Evolutionary conservation across 805 yeast species (phyloP).

Genomic region (Pichia cabralensis): DNA sequence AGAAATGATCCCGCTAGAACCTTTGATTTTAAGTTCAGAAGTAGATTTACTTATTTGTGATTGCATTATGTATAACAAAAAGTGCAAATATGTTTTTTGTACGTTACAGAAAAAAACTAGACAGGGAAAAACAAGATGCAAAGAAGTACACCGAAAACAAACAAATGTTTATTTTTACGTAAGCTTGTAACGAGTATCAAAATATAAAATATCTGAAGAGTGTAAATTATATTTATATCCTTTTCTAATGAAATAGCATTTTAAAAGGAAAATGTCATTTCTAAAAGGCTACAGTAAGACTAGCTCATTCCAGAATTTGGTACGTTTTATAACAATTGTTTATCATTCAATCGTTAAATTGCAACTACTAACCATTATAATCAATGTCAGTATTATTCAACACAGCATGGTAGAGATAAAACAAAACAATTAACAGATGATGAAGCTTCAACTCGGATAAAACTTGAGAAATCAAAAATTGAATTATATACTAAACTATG

Average conservation of each 20-base stretch:
- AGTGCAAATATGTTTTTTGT: too few relatives aligned
- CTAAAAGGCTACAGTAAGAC: constrained; percentile 11
- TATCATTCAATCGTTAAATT: background rate
- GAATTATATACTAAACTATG: constrained; percentile 40
- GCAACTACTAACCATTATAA: constrained; percentile 4
- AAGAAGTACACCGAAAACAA: too few relatives aligned
- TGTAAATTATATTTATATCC: too few relatives aligned
- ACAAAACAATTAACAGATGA: constrained; percentile 41
- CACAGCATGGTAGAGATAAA: constrained; percentile 63
- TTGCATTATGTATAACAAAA: too few relatives aligned
- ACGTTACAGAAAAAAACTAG: background rate
- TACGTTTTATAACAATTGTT: background rate
- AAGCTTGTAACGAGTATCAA: too few relatives aligned
- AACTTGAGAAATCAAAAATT: constrained; percentile 55
- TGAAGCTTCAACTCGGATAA: constrained; percentile 38
- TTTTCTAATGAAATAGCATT: too few relatives aligned
- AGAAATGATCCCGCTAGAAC: constrained; percentile 68
- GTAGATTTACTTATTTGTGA: background rate
- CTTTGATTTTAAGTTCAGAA: constrained; percentile 37
- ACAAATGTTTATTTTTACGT: too few relatives aligned
- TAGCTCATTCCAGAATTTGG: constrained; percentile 11
- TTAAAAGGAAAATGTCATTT: constrained; percentile 9
- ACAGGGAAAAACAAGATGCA: too few relatives aligned
- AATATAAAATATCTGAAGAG: too few relatives aligned
- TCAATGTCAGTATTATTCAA: background rate